Conservation (phyloP, 441 rosid species). For the Pelargonium myrrhifolium region DNA sequence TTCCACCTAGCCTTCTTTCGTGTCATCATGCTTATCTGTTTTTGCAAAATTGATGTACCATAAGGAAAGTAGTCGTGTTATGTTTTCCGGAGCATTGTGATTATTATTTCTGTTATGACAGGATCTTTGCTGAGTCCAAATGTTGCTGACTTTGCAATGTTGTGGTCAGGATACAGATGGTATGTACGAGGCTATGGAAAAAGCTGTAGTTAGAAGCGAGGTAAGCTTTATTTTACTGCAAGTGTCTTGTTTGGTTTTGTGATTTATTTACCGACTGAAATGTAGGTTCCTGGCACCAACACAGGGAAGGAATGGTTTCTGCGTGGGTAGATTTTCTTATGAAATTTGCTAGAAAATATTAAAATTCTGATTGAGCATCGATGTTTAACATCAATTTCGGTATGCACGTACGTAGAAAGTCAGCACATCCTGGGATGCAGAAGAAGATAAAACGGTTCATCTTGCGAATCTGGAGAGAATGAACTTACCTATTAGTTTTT, state of each 20-base stretch:
- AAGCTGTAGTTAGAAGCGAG: conserved; percentile 56
- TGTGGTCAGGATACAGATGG: conserved; percentile 73
- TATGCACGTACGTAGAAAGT: neutral
- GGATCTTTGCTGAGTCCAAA: conserved; percentile 57
- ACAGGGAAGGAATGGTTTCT: neutral
- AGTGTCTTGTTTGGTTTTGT: conserved; percentile 9
- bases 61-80: conserved; percentile 27
- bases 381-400: neutral
- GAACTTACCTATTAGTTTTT: neutral
- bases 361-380: neutral
- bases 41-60: too few relatives aligned
- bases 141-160: conserved; percentile 79
- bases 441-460: neutral
- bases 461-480: conserved; percentile 2
- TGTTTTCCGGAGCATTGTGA: conserved; percentile 47
- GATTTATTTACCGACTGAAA: neutral
- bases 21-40: too few relatives aligned
- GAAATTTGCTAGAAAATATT: neutral
- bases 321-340: neutral
- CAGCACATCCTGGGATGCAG: neutral
- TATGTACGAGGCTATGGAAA: conserved; percentile 53
- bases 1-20: too few relatives aligned
- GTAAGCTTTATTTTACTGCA: conserved; percentile 28
- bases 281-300: conserved; percentile 3
- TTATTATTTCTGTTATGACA: conserved; percentile 48